These are phyloP conservation scores for Plantago lanceolata DNA, from an alignment of 305 asterid genomes.

Conservation along the genomic window DNA sequence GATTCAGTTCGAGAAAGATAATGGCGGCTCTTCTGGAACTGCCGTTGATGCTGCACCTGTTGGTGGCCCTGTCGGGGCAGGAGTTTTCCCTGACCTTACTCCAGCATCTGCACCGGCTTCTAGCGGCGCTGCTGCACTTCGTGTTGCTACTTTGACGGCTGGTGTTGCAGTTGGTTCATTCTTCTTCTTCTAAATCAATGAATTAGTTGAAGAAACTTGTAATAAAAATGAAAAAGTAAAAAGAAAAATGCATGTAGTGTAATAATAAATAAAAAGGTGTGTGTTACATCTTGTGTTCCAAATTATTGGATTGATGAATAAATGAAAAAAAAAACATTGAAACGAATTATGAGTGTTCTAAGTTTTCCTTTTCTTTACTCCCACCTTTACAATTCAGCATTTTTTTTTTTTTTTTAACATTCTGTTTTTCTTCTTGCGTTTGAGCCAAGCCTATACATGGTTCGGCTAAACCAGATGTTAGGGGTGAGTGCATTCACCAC, in stretches of 20 bases:
- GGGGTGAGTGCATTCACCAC: no score
- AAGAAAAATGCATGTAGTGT: background rate
- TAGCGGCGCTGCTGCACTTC: constrained; percentile 13
- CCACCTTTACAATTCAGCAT: no score
- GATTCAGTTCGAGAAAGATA: background rate
- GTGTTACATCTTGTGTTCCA: background rate
- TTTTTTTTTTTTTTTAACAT: background rate
- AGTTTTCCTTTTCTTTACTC: background rate
- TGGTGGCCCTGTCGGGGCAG: constrained; percentile 35
- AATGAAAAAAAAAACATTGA: background rate
- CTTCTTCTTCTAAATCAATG: constrained; percentile 26
- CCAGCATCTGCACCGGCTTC: constrained; percentile 25
- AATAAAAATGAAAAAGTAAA: background rate
- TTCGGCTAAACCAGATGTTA: no score
- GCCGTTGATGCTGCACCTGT: constrained; percentile 32
- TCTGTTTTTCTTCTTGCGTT: no score
- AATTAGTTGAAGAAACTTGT: background rate
- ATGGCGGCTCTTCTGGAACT: background rate
- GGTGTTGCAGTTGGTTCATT: constrained; percentile 26
- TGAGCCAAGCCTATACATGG: no score
- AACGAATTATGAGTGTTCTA: background rate
- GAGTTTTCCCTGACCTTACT: constrained; percentile 11
- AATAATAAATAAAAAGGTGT: background rate
- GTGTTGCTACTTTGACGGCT: constrained; percentile 14
- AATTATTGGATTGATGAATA: constrained; percentile 5